Evolutionary conservation across 2,329 filamentous ascomycete genomes (phyloP), one percentile per base, ranked within the genome.

Genomic region (Fusarium multiceps): DNA sequence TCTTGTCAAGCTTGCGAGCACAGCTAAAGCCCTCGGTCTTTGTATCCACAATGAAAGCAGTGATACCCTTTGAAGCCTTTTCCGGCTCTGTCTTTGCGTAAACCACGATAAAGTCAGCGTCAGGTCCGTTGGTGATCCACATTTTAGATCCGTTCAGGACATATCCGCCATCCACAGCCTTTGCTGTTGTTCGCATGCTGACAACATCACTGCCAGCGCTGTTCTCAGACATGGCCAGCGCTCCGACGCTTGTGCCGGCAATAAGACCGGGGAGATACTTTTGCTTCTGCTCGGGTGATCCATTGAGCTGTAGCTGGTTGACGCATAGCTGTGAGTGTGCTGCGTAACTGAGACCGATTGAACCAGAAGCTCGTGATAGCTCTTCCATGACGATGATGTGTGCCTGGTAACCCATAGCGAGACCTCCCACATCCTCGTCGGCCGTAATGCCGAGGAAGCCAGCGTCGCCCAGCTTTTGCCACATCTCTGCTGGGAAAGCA

Each of bases 41-140:
- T 6, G 87, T 89, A 73, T 97, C 91, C 41, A 98, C 92, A 34
- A 99, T 86, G 82, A 98, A 98, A 10, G 95, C 95, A 1, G 95
- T 97, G 79, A 99, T 97, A 59, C 96, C 96, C 82, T 95, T 97
- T 69, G 91, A 93, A 3, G 85, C 93, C 65, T 88, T 90, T 14
- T 90, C 87, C 2, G 94, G 94, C 61, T 90, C 87, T 2, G 95
- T 98, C 85, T 98, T 98, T 56, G 95, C 95, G 80, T 99, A 99
- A n/a, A 99, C 94, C 57, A 99, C 89, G 58, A 98, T 90, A 43
- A 92, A 86, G 79, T 97, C 88, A n/a, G 96, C 96, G 78, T 98
- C 94, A 1, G 95, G 95, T 7, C 95, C 93, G 81, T 99, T 99
- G 67, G 95, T 99, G 78, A 99, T 99, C 95, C 95, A 99, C 95